Evolutionary conservation across 495 filamentous ascomycete species (phyloP), one percentile per base, ranked within the genome.

Genomic region (Oleoguttula mirabilis): DNA sequence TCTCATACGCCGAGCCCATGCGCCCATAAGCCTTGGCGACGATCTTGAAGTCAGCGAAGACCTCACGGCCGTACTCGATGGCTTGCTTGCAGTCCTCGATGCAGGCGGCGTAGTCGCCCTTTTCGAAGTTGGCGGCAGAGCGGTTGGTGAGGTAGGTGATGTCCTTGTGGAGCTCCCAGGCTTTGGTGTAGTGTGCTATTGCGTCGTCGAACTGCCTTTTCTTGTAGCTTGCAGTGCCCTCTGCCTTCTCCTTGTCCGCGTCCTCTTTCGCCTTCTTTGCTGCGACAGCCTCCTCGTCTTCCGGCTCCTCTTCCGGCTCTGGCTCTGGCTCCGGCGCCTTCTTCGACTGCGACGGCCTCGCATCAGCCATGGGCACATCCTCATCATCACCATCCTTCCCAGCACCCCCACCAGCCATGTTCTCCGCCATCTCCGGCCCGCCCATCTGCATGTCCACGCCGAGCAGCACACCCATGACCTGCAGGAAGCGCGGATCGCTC

Each of bases 131-230:
- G 32, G 90, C 90, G 3, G 90, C 92, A 47, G 87, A 84, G 19
- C 87, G 71, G 64, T 99, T 99, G 68, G 93, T 96, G 48, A 96
- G 69, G 61, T 96, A 99, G 11, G 87, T 90, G 56, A 96, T 88
- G 50, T 99, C 90, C 69, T 94, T 87, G 75, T 88, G 68, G 34
- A 88, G 50, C 36, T 88, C 82, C 92, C 92, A 99, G 2, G 90
- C 90, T 60, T 92, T 94, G 55, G 66, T 72, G 67, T 99, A 99
- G 67, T 99, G 87, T 60, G 84, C 77, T 55, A 96, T 93, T 32
- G 90, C 90, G 54, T 78, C 75, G 52, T 95, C 92, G 44, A 96
- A 90, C 55, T 94, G 76, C 52, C 86, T 76, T 75, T 95, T 94
- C 77, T 96, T 99, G 70, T 99, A 99, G 57, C 79, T 79, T 50